phyloP scores from a whole-genome alignment of 2,329 filamentous ascomycete genomes.

The Colletotrichum godetiae region DNA sequence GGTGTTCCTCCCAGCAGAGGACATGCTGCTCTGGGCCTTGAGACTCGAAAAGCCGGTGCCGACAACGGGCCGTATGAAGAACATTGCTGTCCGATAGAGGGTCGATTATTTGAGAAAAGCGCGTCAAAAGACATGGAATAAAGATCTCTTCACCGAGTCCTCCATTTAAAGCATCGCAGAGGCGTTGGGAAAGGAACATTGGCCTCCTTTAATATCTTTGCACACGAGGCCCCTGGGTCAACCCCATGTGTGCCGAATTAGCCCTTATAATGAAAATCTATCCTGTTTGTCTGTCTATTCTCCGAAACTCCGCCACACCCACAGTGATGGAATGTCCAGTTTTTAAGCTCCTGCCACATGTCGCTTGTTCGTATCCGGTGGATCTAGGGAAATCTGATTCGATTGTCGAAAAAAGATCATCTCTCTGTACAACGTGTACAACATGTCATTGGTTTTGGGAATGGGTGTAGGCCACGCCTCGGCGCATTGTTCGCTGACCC shows the following conservation, averaged over 20 bases:
- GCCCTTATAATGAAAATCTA: constrained; percentile 25
- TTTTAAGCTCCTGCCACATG: not conserved
- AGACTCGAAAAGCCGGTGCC: constrained; percentile 73
- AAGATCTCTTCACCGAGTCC: not conserved
- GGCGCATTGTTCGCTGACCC: not conserved
- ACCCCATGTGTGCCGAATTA: not conserved
- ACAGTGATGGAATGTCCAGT: not conserved
- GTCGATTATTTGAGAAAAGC: not conserved
- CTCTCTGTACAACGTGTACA: not conserved
- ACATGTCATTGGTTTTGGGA: not conserved
- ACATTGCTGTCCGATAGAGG: constrained; percentile 29
- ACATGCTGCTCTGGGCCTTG: constrained; percentile 72
- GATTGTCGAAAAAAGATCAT: not conserved
- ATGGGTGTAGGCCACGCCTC: not conserved
- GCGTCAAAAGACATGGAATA: constrained; percentile 10
- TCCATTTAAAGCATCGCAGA: constrained; percentile 28
- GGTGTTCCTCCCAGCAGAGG: constrained; percentile 71
- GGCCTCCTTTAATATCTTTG: not conserved
- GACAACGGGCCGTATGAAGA: constrained; percentile 51
- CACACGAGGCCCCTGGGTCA: not conserved
- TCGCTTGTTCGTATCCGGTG: not conserved
- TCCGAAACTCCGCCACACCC: not conserved
- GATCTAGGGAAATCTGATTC: not conserved
- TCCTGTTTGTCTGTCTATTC: not conserved
- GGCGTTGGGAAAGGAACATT: constrained; percentile 25